Evolutionary conservation across 495 filamentous ascomycete genomes (phyloP).

Genomic region (Penicillium psychrofluorescens): DNA sequence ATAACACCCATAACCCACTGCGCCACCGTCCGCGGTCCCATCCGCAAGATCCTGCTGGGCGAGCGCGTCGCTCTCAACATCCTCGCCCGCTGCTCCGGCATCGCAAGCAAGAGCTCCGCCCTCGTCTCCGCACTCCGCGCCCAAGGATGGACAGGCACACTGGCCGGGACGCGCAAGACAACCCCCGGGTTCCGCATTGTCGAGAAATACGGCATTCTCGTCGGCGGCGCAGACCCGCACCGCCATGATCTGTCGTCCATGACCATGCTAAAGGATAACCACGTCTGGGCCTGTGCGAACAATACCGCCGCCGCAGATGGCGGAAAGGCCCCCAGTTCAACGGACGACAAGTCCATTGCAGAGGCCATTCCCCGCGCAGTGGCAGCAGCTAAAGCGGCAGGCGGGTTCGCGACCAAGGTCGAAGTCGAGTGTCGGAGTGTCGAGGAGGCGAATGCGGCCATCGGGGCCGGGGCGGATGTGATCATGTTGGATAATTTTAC

Average conservation of each 20-base stretch:
- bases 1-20: constrained; percentile 51
- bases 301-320: constrained; percentile 24
- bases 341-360: constrained; percentile 19
- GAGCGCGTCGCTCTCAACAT: constrained; percentile 91
- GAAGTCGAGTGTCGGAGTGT: constrained; percentile 91
- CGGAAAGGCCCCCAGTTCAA: not conserved
- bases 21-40: constrained; percentile 83
- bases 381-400: constrained; percentile 70
- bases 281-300: constrained; percentile 75
- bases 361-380: constrained; percentile 81
- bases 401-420: constrained; percentile 85
- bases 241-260: constrained; percentile 86
- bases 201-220: constrained; percentile 96
- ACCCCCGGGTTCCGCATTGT: constrained; percentile 93
- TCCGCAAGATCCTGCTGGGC: constrained; percentile 78
- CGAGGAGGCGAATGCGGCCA: constrained; percentile 83
- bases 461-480: constrained; percentile 84
- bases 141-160: constrained; percentile 68
- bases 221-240: constrained; percentile 86
- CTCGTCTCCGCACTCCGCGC: constrained; percentile 46
- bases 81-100: constrained; percentile 85
- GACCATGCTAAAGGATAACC: constrained; percentile 99
- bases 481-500: constrained; percentile 97
- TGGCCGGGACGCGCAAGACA: constrained; percentile 95
- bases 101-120: constrained; percentile 60